Conservation (phyloP, 805 yeast genomes). For the Hanseniaspora singularis region DNA sequence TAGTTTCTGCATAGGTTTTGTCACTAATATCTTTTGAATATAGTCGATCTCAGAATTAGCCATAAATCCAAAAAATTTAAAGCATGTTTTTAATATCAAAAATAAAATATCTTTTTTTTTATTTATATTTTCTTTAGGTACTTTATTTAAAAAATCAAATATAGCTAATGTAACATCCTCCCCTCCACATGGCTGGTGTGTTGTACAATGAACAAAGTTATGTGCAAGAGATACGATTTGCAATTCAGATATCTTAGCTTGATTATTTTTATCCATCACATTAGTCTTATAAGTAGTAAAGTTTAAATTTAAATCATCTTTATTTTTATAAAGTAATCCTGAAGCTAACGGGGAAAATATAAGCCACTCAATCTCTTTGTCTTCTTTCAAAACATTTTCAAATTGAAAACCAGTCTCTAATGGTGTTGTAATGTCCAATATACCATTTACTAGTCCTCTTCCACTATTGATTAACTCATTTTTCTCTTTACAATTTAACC, state of each 20-base stretch:
- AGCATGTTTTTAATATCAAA: constrained; percentile 17
- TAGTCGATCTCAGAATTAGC: constrained; percentile 29
- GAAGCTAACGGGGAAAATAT: constrained; percentile 12
- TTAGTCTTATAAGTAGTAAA: not conserved
- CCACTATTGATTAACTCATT: constrained; percentile 1
- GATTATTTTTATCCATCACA: too few relatives aligned
- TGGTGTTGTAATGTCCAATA: constrained; percentile 10
- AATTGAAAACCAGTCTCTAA: constrained; percentile 14
- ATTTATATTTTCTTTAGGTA: constrained; percentile 7
- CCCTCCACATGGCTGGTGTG: constrained; percentile 27
- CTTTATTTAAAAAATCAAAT: constrained; percentile 17
- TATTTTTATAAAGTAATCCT: constrained; percentile 7
- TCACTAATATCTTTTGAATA: constrained; percentile 28
- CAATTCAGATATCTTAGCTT: constrained; percentile 18
- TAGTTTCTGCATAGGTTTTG: constrained; percentile 29
- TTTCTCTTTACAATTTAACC: constrained; percentile 14
- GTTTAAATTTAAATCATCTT: not conserved
- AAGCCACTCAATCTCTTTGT: constrained; percentile 13
- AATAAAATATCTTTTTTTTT: constrained; percentile 13
- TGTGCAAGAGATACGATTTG: constrained; percentile 28
- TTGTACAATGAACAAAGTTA: constrained; percentile 26
- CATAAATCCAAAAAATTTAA: constrained; percentile 28
- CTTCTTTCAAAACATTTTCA: not conserved
- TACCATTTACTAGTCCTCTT: constrained; percentile 5
- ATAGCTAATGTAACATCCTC: constrained; percentile 30